Evolutionary conservation across 495 filamentous ascomycete species (phyloP), one percentile per base, ranked within the genome.

Genomic region (Penicillium angulare): DNA sequence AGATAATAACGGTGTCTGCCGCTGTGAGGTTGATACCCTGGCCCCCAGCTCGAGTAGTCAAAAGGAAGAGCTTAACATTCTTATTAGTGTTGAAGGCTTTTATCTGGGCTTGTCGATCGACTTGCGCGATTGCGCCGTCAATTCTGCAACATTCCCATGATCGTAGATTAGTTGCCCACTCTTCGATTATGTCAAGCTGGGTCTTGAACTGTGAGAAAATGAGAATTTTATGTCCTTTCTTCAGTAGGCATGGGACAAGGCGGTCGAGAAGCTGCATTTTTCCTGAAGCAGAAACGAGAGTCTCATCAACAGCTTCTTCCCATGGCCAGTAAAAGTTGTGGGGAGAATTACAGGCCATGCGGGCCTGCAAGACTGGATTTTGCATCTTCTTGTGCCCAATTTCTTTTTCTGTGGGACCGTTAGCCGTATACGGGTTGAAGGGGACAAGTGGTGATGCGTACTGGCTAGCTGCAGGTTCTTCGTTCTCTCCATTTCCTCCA

Each of bases 181-280:
- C 63, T 96, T 90, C 12, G 9, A 98, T 93, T 76, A 97, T 96
- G 64, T 97, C 95, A n/a, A 97, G 77, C 95, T 97, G 97, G 66
- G 97, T 92, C 65, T 96, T 97, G 86, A 97, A 93, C 64, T 98
- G 93, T 58, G 92, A 98, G 77, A 98, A 98, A 57, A 98, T 87
- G 41, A 98, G 80, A 2, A 3, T 83, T 79, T 5, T 83, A 82
- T 22, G 86, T 56, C 39, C 82, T 78, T 39, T 73, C 72, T 57
- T 77, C 75, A 22, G 73, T 68, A 27, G 79, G 92, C 93, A 12
- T 16, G 41, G 41, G 26, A 64, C 12, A 76, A 68, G 47, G 79
- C 72, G 20, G 82, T 75, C 43, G 92, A 95, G 65, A 97, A 97
- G 36, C 95, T 93, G 59, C 93, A 97, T 72, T 97, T 95, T 33